A percentile compares a stretch with the other conserved stretches of the same genome.
phyloP scores from a whole-genome alignment of 768 basidiomycete genomes.

The Termitomyces sp. region DNA sequence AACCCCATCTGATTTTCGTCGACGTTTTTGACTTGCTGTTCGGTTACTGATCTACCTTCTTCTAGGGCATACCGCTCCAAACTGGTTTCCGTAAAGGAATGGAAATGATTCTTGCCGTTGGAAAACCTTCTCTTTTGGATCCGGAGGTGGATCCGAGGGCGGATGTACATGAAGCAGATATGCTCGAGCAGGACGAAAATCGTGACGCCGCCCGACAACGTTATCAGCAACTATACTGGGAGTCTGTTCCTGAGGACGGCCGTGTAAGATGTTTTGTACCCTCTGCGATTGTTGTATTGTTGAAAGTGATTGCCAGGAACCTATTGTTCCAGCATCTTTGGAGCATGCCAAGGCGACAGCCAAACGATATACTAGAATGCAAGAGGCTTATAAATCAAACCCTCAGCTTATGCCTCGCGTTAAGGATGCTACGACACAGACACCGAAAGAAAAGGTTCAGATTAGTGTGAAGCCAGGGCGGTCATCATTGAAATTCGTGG shows the following conservation, averaged over 20 bases:
- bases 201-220: constrained; percentile 53
- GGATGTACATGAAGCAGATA: constrained; percentile 57
- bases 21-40: background rate
- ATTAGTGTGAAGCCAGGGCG: constrained; percentile 38
- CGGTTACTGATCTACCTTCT: background rate
- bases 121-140: too few relatives aligned
- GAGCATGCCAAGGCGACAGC: constrained; percentile 40
- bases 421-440: constrained; percentile 31
- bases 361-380: constrained; percentile 25
- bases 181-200: constrained; percentile 49
- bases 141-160: too few relatives aligned
- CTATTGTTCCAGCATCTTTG: constrained; percentile 52
- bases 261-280: constrained; percentile 34
- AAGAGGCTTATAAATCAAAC: constrained; percentile 31
- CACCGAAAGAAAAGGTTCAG: constrained; percentile 28
- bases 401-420: constrained; percentile 32
- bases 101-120: constrained; percentile 74
- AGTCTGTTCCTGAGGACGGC: constrained; percentile 64
- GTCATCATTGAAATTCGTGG: constrained; percentile 59
- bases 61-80: constrained; percentile 62
- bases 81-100: constrained; percentile 77
- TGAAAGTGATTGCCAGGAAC: constrained; percentile 38
- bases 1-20: constrained; percentile 60
- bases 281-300: background rate
- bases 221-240: constrained; percentile 76